Conservation (phyloP, 139 green algal genomes). For the Volvox africanus region DNA sequence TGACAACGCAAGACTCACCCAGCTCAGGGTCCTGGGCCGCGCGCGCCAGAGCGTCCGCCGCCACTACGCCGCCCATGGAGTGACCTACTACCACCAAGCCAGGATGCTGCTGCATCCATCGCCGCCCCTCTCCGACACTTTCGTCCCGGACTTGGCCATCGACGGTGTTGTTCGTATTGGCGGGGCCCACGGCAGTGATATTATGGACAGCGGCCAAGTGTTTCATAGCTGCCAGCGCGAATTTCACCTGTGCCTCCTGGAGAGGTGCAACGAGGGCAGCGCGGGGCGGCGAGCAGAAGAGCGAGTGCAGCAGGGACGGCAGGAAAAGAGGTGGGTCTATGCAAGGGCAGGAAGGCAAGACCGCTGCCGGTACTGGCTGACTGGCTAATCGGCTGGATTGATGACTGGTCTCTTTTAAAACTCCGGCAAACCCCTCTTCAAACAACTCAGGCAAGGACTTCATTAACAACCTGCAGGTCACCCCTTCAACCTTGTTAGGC, state of each 20-base stretch:
- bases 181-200: background rate
- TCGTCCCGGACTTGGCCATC: background rate
- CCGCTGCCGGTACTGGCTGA: too few species aligned
- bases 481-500: too few species aligned
- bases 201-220: conserved; percentile 52
- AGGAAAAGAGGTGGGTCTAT: too few species aligned
- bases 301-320: too few species aligned
- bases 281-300: too few species aligned
- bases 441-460: too few species aligned
- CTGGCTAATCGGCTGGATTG: too few species aligned
- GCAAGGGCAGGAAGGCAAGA: too few species aligned
- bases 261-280: background rate
- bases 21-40: conserved; percentile 47
- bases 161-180: background rate
- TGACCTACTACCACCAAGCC: conserved; percentile 76
- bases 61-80: conserved; percentile 84
- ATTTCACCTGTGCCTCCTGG: conserved; percentile 62
- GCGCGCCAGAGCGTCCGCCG: conserved; percentile 52
- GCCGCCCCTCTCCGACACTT: background rate
- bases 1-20: conserved; percentile 37
- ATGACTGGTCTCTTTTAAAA: too few species aligned
- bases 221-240: conserved; percentile 55
- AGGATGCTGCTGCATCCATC: conserved; percentile 14
- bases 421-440: too few species aligned
- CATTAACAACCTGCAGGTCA: too few species aligned